A percentile compares a stretch with the other conserved stretches of the same genome.
Conservation (phyloP, 2,329 filamentous ascomycete genomes). For the Aspergillus texensis region DNA sequence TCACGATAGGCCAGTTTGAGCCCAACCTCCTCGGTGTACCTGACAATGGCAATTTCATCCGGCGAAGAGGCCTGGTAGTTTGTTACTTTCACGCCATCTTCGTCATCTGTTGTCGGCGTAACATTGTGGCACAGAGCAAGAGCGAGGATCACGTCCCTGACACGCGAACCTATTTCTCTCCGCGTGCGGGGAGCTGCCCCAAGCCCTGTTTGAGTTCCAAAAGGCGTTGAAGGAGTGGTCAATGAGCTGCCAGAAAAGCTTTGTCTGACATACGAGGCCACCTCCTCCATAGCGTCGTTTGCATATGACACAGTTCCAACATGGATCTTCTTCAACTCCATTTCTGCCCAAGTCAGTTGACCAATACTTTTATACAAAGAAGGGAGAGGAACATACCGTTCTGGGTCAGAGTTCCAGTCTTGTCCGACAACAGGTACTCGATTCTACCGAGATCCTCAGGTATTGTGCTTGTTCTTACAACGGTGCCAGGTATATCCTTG, state of each 20-base stretch:
- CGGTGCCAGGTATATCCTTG: slow-evolving; percentile 82
- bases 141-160: slow-evolving; percentile 89
- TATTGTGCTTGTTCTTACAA: slow-evolving; percentile 95
- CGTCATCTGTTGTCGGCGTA: slow-evolving; percentile 84
- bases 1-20: slow-evolving; percentile 83
- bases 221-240: slow-evolving; percentile 75
- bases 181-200: slow-evolving; percentile 75
- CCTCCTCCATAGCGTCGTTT: slow-evolving; percentile 98
- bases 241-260: slow-evolving; percentile 67
- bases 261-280: slow-evolving; percentile 80
- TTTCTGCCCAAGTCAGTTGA: slow-evolving; percentile 59
- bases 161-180: slow-evolving; percentile 88
- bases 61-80: slow-evolving; percentile 96
- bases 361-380: not conserved
- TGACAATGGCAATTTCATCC: slow-evolving; percentile 96
- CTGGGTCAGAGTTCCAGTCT: slow-evolving; percentile 96
- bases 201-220: slow-evolving; percentile 60
- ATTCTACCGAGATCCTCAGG: slow-evolving; percentile 94
- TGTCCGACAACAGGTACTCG: slow-evolving; percentile 94
- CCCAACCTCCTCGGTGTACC: slow-evolving; percentile 91
- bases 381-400: slow-evolving; percentile 60
- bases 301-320: slow-evolving; percentile 97
- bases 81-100: slow-evolving; percentile 73
- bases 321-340: slow-evolving; percentile 99
- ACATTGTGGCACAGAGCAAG: slow-evolving; percentile 96